Evolutionary conservation across 768 basidiomycete genomes (phyloP), one percentile per base, ranked within the genome.

Genomic region (Amanita polypyramis): DNA sequence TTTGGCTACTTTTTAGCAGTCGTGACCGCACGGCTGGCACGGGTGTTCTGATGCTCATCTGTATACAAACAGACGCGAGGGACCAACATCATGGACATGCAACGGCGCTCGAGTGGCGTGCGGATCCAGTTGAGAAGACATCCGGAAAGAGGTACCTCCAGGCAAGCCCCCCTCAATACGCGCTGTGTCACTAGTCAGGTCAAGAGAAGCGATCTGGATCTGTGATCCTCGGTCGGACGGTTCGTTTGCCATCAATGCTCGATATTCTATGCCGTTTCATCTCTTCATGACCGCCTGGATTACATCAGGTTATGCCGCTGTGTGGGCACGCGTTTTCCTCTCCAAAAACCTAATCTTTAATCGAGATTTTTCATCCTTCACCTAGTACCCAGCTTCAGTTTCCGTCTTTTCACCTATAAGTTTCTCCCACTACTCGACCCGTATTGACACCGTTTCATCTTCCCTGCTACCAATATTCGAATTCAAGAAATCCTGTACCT

Each of bases 141-240:
- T 32, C 47, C 47, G 23, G 47, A 48, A 48, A 21, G 27, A 47
- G 45, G 36, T 6, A 20, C 17, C 14, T 45, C 14, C 23, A 25
- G 32, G 36, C 35, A 40, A 29, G 25, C 27, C 20, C 30, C 47
- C 47, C 39, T 49, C 47, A 49, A 47, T 5, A 25, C 25, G 46
- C 46, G 38, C 46, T 30, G 34, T 45, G 42, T 32, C 54, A 58
- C 50, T 46, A 40, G 52, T 57, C 54, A 47, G 46, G 52, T 54
- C 39, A 25, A 48, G 33, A 52, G 48, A 52, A 55, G 55, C 58
- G 58, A 62, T 60, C 58, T 55, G 55, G 53, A 56, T 57, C 56
- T 56, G 56, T 65, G 64, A 65, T 67, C 65, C 65, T 65, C 65
- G 65, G 65, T 65, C 52, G 52, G 58, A 45, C 55, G 54, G 55